Conservation (phyloP, 495 filamentous ascomycete species). For the Penicillium flavigenum region DNA sequence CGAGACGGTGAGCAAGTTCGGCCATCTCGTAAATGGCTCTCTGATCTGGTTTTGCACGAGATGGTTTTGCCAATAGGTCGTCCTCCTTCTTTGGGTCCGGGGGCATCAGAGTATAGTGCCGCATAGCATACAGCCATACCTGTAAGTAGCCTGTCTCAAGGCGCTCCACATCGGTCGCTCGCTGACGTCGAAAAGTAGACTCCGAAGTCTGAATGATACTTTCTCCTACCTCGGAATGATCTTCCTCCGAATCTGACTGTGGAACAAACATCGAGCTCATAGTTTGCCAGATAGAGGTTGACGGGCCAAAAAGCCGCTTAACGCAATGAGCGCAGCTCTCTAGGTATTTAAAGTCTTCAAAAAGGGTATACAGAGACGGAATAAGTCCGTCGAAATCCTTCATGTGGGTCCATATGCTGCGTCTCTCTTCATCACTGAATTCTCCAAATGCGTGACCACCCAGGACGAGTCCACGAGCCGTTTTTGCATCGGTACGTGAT, state of each 20-base stretch:
- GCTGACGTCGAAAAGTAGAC: conserved; percentile 17
- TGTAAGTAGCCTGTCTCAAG: conserved; percentile 26
- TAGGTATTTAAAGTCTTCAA: conserved; percentile 36
- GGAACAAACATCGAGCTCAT: conserved; percentile 17
- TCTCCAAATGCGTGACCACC: conserved; percentile 26
- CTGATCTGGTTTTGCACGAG: conserved; percentile 27
- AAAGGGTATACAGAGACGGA: conserved; percentile 37
- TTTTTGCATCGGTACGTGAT: conserved; percentile 9
- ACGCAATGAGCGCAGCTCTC: conserved; percentile 27
- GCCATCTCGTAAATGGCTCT: conserved; percentile 31
- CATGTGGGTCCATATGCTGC: conserved; percentile 21
- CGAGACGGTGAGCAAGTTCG: conserved; percentile 25
- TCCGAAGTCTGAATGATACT: conserved; percentile 33
- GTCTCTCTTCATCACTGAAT: conserved; percentile 28
- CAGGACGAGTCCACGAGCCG: conserved; percentile 8
- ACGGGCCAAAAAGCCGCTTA: conserved; percentile 24
- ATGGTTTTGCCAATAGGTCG: conserved; percentile 21
- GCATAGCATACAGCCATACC: conserved; percentile 30
- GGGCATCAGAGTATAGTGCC: conserved; percentile 29
- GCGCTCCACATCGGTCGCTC: conserved; percentile 7
- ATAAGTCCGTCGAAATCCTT: conserved; percentile 27
- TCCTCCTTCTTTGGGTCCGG: conserved; percentile 24
- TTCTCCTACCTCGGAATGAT: too few relatives aligned
- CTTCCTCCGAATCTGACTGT: too few relatives aligned
- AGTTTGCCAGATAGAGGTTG: conserved; percentile 13